A percentile compares a stretch with the other conserved stretches of the same genome.
phyloP scores from a whole-genome alignment of 2,329 filamentous ascomycete species.

The Cladosporium sp. region DNA sequence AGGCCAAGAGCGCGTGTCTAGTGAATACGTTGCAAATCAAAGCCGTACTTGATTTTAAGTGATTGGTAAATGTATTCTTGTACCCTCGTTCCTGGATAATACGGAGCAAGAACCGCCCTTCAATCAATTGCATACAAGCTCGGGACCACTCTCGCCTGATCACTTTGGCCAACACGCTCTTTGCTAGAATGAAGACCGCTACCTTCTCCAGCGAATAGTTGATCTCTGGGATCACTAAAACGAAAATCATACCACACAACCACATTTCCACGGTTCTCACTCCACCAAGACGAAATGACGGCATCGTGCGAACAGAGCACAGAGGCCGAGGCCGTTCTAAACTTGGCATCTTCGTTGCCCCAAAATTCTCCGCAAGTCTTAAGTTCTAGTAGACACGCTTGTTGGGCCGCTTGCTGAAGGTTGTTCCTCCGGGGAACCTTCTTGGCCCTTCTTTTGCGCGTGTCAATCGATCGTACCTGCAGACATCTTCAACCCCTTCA shows the following conservation, averaged over 20 bases:
- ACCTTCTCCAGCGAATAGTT: too few relatives aligned
- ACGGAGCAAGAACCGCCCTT: too few relatives aligned
- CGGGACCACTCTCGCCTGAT: too few relatives aligned
- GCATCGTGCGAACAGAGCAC: not conserved
- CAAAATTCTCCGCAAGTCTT: conserved; percentile 4
- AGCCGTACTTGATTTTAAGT: too few relatives aligned
- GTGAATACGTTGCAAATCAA: too few relatives aligned
- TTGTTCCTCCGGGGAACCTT: not conserved
- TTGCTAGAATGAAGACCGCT: too few relatives aligned
- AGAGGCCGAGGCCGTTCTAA: conserved; percentile 8
- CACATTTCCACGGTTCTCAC: not conserved
- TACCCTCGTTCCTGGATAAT: too few relatives aligned
- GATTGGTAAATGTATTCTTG: too few relatives aligned
- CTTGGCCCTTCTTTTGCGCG: not conserved
- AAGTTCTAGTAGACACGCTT: not conserved
- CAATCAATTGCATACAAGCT: too few relatives aligned
- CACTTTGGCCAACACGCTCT: too few relatives aligned
- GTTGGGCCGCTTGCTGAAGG: conserved; percentile 9
- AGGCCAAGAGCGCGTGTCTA: too few relatives aligned
- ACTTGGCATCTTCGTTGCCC: not conserved
- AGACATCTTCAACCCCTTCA: not conserved
- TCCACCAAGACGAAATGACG: not conserved
- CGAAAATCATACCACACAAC: not conserved
- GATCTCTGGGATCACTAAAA: too few relatives aligned
- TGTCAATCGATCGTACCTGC: conserved; percentile 10